A percentile compares a stretch with the other conserved stretches of the same genome.
phyloP scores from a whole-genome alignment of 108 stramenopile genomes.

The Nannochloropsis oceanica region DNA sequence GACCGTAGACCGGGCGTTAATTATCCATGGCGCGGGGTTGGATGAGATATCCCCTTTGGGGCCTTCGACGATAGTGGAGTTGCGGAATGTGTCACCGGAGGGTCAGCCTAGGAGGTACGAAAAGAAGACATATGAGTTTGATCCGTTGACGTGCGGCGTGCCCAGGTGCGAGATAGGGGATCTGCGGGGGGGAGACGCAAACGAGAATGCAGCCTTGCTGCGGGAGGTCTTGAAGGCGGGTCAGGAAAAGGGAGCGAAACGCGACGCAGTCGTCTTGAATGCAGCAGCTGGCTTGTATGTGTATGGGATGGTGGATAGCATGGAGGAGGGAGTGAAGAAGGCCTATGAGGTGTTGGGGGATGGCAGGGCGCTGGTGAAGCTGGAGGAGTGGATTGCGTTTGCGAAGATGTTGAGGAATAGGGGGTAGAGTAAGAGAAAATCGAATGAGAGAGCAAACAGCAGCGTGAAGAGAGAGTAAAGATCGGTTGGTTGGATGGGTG shows the following conservation, averaged over 20 bases:
- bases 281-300: constrained; percentile 82
- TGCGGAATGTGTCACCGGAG: constrained; percentile 26
- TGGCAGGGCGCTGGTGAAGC: constrained; percentile 15
- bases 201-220: constrained; percentile 76
- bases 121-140: constrained; percentile 54
- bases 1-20: constrained; percentile 73
- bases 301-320: constrained; percentile 62
- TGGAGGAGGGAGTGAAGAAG: constrained; percentile 64
- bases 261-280: constrained; percentile 89
- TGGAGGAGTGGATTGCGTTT: constrained; percentile 25
- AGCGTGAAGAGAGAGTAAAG: not conserved
- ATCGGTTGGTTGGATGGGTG: not conserved
- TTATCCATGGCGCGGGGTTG: constrained; percentile 89
- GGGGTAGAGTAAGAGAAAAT: not conserved
- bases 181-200: constrained; percentile 82
- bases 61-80: constrained; percentile 71
- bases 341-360: constrained; percentile 15
- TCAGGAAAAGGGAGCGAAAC: constrained; percentile 62
- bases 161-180: constrained; percentile 70
- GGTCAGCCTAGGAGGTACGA: constrained; percentile 59
- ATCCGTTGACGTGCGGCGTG: constrained; percentile 67
- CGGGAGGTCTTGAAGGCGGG: constrained; percentile 67
- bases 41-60: constrained; percentile 96
- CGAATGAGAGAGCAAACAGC: not conserved
- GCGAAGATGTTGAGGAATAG: not conserved